Evolutionary conservation across 306 rosid species (phyloP).

Genomic region (Alnus rubra): DNA sequence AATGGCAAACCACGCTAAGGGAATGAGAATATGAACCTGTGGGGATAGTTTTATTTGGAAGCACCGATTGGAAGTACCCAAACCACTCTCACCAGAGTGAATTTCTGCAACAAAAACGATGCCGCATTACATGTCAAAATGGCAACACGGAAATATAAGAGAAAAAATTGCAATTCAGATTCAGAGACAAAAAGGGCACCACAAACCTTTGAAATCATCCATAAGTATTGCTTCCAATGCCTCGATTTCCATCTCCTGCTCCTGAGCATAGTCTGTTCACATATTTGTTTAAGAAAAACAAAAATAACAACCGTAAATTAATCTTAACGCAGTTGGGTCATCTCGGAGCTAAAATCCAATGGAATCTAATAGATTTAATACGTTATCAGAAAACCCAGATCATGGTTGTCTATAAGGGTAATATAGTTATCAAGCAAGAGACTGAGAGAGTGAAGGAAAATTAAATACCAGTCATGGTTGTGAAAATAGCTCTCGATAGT

Average conservation of each 20-base stretch:
- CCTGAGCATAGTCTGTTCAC: conserved; percentile 64
- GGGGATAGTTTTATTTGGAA: conserved; percentile 71
- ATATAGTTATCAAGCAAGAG: background rate
- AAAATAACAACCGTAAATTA: background rate
- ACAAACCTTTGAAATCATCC: conserved; percentile 92
- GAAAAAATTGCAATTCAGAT: background rate
- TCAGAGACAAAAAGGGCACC: conserved; percentile 4
- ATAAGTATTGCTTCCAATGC: conserved; percentile 96
- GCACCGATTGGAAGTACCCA: conserved; percentile 76
- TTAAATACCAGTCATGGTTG: conserved; percentile 66
- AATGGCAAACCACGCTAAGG: conserved; percentile 7
- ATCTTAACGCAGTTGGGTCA: background rate
- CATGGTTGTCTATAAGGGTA: background rate
- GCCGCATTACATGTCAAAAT: conserved; percentile 6
- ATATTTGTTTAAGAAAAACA: background rate
- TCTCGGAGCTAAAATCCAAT: background rate
- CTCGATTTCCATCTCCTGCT: conserved; percentile 98
- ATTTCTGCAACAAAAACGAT: conserved; percentile 58
- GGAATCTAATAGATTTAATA: background rate
- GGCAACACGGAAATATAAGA: background rate
- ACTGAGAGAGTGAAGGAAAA: background rate
- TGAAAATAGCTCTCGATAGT: conserved; percentile 1
- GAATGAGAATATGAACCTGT: conserved; percentile 47
- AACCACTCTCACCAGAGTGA: conserved; percentile 92
- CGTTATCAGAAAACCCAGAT: background rate